Evolutionary conservation across 164 flowering plant genomes (phyloP), one percentile per base, ranked within the genome.

Genomic region (Amborella trichopoda): DNA sequence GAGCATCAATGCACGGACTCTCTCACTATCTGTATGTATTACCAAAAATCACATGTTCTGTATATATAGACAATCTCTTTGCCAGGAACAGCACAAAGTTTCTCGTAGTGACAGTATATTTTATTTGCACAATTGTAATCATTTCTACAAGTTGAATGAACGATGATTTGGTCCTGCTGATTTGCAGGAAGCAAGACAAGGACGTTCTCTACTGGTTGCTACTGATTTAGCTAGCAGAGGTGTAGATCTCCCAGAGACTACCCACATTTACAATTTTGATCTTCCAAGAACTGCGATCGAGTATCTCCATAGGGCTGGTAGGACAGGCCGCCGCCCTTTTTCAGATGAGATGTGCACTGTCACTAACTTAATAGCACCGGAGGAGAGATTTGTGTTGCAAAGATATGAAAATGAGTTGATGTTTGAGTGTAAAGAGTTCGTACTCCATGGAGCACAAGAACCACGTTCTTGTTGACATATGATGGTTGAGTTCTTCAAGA

Each of bases 161-260:
- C 14, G 34, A 30, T 30, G 9, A 30, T 9, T 0, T 30, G 34
- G 34, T 30, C 11, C 22, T 46, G 52, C 16, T 50, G 18, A 3
- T 37, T 28, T 60, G 40, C 66, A 87, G 96, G 95, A 84, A 63
- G 49, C 78, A 49, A 78, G 87, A 59, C 78, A 74, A 68, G 73
- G 77, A 10, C 57, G 71, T 28, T 74, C 65, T 64, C 74, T 87
- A 55, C 73, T 91, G 34, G 93, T 91, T 17, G 69, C 99, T 42
- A 91, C 99, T 18, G 96, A 91, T 59, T 74, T 91, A 59, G 93
- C 87, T 12, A 91, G 90, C 22, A 72, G 99, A 69, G 95, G 99
- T 19, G 73, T 87, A 32, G 95, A 91, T 62, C 65, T 91, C 42
- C 95, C 99, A 0, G 95, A 84, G 55, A 84, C 90, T 26, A 83